Conservation (phyloP, 495 filamentous ascomycete genomes). For the Lophiotrema nucula region DNA sequence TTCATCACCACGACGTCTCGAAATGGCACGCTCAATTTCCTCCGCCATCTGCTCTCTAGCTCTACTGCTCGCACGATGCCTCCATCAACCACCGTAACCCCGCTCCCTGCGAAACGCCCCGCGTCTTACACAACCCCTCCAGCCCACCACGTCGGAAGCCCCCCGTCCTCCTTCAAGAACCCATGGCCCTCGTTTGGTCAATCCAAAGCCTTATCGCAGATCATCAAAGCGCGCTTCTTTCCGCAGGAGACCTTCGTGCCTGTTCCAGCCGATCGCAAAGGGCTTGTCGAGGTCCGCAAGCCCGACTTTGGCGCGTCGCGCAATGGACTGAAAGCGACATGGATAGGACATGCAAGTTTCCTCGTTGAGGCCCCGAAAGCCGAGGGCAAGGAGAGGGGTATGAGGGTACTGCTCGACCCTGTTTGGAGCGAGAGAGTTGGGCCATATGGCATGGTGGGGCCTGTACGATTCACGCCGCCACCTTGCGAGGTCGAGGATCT, state of each 20-base stretch:
- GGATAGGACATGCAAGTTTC: slow-evolving; percentile 55
- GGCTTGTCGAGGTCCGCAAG: slow-evolving; percentile 39
- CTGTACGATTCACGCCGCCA: slow-evolving; percentile 50
- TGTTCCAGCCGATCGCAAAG: slow-evolving; percentile 35
- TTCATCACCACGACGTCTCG: too few relatives aligned
- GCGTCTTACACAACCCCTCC: slow-evolving; percentile 21
- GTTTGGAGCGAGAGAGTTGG: slow-evolving; percentile 54
- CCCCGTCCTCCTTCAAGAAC: slow-evolving; percentile 49
- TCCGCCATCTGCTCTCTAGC: too few relatives aligned
- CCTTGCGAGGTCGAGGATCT: slow-evolving; percentile 50
- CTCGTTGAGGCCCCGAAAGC: slow-evolving; percentile 46
- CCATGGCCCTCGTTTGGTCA: slow-evolving; percentile 54
- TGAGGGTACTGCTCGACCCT: slow-evolving; percentile 52
- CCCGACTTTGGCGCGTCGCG: slow-evolving; percentile 40
- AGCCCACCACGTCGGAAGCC: slow-evolving; percentile 33
- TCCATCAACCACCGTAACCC: slow-evolving; percentile 24
- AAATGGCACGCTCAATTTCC: too few relatives aligned
- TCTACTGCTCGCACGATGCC: not conserved
- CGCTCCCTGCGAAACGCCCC: slow-evolving; percentile 16
- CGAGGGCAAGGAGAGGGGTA: slow-evolving; percentile 33
- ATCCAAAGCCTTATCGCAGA: slow-evolving; percentile 26
- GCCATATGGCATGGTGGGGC: slow-evolving; percentile 48
- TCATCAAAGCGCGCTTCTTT: slow-evolving; percentile 33
- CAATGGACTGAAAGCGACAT: slow-evolving; percentile 47
- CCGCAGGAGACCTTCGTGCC: slow-evolving; percentile 41